Conservation (phyloP, 164 flowering plant genomes). For the Malania oleifera region DNA sequence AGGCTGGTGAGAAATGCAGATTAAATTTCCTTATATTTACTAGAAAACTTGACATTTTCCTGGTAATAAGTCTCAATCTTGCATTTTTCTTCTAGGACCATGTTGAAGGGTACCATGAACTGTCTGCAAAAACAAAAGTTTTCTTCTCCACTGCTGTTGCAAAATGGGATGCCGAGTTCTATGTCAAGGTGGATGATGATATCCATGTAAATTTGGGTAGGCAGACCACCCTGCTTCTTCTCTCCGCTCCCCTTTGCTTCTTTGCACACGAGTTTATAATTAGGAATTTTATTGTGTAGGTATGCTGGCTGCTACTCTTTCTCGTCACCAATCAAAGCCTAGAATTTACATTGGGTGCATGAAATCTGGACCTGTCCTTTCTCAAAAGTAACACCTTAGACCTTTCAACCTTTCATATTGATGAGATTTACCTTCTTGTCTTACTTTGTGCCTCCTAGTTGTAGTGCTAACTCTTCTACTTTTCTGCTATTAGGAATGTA, state of each 20-base stretch:
- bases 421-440: neutral
- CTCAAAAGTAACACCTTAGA: slow-evolving; percentile 56
- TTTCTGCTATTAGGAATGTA: slow-evolving; percentile 41
- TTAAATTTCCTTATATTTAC: neutral
- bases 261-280: neutral
- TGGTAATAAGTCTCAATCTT: slow-evolving; percentile 6
- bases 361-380: slow-evolving; percentile 96
- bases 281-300: slow-evolving; percentile 33
- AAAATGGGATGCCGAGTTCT: slow-evolving; percentile 94
- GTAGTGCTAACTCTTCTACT: neutral
- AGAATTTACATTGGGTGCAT: slow-evolving; percentile 90
- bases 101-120: slow-evolving; percentile 90
- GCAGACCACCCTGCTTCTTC: neutral
- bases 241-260: neutral
- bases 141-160: slow-evolving; percentile 90
- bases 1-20: slow-evolving; percentile 50
- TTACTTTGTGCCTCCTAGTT: too few relatives aligned
- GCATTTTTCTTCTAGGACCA: slow-evolving; percentile 57
- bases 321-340: slow-evolving; percentile 78
- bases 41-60: neutral
- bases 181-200: slow-evolving; percentile 95
- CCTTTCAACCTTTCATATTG: slow-evolving; percentile 13
- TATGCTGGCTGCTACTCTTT: slow-evolving; percentile 73
- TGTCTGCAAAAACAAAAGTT: slow-evolving; percentile 89
- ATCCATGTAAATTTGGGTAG: slow-evolving; percentile 94